Evolutionary conservation across 148 eudicot genomes (phyloP), one percentile per base, ranked within the genome.

Genomic region (Rhododendron molle): DNA sequence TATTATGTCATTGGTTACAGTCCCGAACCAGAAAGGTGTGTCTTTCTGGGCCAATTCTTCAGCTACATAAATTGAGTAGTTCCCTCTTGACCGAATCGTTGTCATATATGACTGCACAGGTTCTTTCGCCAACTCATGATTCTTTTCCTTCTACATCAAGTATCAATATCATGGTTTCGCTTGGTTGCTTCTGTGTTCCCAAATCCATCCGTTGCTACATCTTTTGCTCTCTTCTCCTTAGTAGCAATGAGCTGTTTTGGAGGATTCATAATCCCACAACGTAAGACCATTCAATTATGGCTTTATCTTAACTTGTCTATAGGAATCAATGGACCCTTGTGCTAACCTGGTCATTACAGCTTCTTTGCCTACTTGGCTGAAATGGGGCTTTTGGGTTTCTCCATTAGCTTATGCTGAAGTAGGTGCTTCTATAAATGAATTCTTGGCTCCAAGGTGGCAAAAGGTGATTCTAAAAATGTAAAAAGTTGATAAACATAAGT

Each of bases 381-480:
- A 89, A 47, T 96, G 99, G 99, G 99, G 92, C 11, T 95, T 89
- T 81, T 94, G 95, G 96, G 36, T 86, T 87, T 92, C 92, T 16
- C 95, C 95, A 50, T 46, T 94, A 88, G 88, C 92, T 76, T 95
- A 95, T 85, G 98, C 90, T 0, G 91, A 92, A 86, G 91, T 94
- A 83, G 96, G 94, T 7, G 76, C 94, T 49, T 85, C 93, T 3
- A 50, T 90, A n/a, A 95, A 94, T 86, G 98, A 95, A 86, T 95
- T 95, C 83, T 92, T 89, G 12, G 93, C 94, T 44, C 91, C 95
- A 54, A 84, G 96, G 36, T 95, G 98, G 98, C 88, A 88, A 83
- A 89, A 87, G 90, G 93, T 92, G 71, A 85, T 34, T 18, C 28
- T 23, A 62, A 21, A 62, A 54, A 23, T 21, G 26, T 62, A 62